phyloP scores from a whole-genome alignment of 2,329 filamentous ascomycete species.

The Zymoseptoria ardabiliae region DNA sequence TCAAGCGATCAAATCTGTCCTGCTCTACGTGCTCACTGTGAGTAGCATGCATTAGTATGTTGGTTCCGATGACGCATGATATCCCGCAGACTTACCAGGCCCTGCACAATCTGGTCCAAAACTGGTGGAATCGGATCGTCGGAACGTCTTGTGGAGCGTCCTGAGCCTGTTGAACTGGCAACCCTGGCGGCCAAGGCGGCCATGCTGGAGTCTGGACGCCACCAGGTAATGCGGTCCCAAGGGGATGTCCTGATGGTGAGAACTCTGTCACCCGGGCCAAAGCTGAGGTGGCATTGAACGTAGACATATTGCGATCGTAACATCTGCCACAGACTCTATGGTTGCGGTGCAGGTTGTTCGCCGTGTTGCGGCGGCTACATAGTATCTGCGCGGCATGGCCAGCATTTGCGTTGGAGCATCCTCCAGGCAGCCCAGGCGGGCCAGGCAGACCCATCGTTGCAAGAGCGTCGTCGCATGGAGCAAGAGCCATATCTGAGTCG shows the following conservation, averaged over 20 bases:
- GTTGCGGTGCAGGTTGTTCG: not conserved
- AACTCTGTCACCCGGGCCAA: not conserved
- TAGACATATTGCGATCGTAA: not conserved
- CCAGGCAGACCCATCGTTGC: not conserved
- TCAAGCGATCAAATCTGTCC: not conserved
- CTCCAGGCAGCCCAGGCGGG: not conserved
- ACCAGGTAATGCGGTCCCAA: not conserved
- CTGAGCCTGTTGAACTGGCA: not conserved
- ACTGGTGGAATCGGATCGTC: not conserved
- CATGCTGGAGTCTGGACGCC: not conserved
- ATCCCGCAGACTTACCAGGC: not conserved
- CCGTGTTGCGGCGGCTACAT: not conserved
- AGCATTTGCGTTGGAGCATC: not conserved
- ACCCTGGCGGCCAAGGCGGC: not conserved
- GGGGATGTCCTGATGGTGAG: not conserved
- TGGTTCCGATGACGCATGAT: not conserved
- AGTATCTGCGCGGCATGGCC: not conserved
- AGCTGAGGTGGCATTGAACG: not conserved
- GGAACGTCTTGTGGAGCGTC: not conserved
- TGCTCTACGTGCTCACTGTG: not conserved
- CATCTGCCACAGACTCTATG: not conserved
- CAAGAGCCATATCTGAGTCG: not conserved
- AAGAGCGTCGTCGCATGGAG: not conserved
- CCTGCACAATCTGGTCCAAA: slow-evolving; percentile 1
- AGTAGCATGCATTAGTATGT: not conserved